Evolutionary conservation across 75 land plant species (phyloP), one percentile per base, ranked within the genome.

Genomic region (Picea glauca): DNA sequence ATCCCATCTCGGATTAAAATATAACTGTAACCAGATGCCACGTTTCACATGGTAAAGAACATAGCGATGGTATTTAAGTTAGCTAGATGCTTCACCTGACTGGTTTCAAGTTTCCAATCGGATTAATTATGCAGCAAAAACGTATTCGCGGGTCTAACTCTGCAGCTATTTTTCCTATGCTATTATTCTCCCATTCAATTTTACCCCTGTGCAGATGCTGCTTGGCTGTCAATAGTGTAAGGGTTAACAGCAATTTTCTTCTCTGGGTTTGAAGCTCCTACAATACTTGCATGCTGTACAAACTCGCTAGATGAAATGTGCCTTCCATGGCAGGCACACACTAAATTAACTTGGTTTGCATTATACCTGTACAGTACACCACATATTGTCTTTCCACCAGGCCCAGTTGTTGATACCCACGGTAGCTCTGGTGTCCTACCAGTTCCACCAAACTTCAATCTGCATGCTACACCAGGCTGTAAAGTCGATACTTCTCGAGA

Each of bases 311-410:
- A 91, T 11, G 94, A 80, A 91, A 96, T 86, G 84, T 96, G 99
- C 12, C 83, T 21, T 2, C 98, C 99, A 83, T 96, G 99, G 80
- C 99, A 96, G 60, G 99, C 99, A 84, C 99, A 96, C n/a, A 96
- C 97, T 59, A 96, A 91, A 60, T 77, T 89, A 43, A 96, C 84
- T 72, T 92, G 90, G 68, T 84, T 87, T 78, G 82, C 57, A 38
- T 82, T 87, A 77, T 75, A 87, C 78, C 83, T 87, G 76, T 94
- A 96, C n/a, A 95, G 86, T 26, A 94, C 99, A 72, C 99, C 99
- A 60, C 88, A 90, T 32, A 94, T 91, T 13, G 93, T 92, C 78
- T 58, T 89, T 14, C 90, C 93, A 80, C 85, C 81, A 33, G 94
- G 90, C 1, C 91, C 97, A 35, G 87, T 92, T n/a, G 95, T 89